These are phyloP conservation scores for Russula abietina DNA, from an alignment of 768 basidiomycete species.

Conservation along the genomic window DNA sequence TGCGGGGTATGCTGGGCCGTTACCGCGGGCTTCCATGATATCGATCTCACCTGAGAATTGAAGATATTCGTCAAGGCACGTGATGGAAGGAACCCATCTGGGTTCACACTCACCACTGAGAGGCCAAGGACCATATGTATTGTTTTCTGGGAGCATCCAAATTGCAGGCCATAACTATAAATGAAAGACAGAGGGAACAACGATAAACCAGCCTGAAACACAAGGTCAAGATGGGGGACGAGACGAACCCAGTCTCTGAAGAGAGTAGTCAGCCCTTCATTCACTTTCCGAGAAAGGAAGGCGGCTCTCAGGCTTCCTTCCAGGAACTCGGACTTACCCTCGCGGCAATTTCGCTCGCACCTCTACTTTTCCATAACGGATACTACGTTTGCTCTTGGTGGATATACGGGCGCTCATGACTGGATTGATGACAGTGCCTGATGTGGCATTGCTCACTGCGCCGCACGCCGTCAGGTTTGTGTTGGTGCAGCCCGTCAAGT, in stretches of 20 bases:
- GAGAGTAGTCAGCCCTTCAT: conserved; percentile 13
- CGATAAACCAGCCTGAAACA: not conserved
- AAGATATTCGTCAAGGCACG: no score
- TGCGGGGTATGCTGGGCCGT: no score
- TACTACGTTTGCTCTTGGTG: conserved; percentile 62
- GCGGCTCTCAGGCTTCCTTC: no score
- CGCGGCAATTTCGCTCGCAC: conserved; percentile 76
- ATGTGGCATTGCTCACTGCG: conserved; percentile 60
- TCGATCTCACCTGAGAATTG: no score
- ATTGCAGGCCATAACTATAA: no score
- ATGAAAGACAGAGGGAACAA: not conserved
- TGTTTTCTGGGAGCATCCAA: no score
- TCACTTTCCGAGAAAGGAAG: conserved; percentile 8
- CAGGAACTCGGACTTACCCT: conserved; percentile 53
- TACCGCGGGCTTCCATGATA: no score
- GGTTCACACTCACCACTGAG: no score
- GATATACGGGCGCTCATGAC: conserved; percentile 76
- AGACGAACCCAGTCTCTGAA: conserved; percentile 22
- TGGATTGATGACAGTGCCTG: conserved; percentile 71
- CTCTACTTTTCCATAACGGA: conserved; percentile 80
- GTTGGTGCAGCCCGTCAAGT: conserved; percentile 76
- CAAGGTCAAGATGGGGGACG: not conserved
- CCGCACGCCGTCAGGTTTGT: conserved; percentile 52
- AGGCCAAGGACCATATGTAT: no score
- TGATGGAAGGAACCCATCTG: no score